These are phyloP conservation scores for Arachis monticola DNA, from an alignment of 331 rosid genomes.

Conservation along the genomic window DNA sequence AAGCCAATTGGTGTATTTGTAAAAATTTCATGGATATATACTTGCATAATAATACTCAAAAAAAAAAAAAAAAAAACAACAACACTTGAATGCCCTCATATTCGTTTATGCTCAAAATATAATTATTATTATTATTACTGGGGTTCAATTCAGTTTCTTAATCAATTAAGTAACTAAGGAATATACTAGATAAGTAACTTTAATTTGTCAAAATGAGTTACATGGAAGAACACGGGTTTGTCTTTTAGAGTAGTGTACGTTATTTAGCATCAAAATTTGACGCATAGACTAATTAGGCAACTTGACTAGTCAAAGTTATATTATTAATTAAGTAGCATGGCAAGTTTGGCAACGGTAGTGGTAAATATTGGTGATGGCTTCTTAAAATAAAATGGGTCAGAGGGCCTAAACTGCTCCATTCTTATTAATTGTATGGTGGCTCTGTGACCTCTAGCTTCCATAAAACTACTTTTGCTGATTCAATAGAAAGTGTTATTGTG, in stretches of 20 bases:
- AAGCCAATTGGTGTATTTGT: too few species aligned
- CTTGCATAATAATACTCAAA: too few species aligned
- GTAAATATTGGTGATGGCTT: conserved; percentile 1
- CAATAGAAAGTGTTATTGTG: too few species aligned
- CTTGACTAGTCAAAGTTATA: not conserved
- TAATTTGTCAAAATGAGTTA: not conserved
- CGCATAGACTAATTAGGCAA: not conserved
- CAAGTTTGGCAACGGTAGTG: conserved; percentile 7
- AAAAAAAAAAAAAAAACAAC: too few species aligned
- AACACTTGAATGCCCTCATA: not conserved
- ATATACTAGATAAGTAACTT: too few species aligned
- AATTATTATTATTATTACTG: too few species aligned
- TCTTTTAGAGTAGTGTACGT: not conserved
- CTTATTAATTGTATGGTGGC: not conserved
- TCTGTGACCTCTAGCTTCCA: not conserved
- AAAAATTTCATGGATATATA: too few species aligned
- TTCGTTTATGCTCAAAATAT: not conserved
- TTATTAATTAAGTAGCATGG: not conserved
- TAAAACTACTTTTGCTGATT: not conserved
- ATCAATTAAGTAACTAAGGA: not conserved
- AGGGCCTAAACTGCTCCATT: not conserved
- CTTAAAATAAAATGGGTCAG: not conserved
- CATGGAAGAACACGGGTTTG: not conserved
- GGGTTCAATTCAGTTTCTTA: not conserved
- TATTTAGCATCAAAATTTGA: conserved; percentile 12